A percentile compares a stretch with the other conserved stretches of the same genome.
These are phyloP conservation scores for Sphagnum fallax DNA, from an alignment of 228 moss, liverwort and hornwort genomes.

Conservation along the genomic window DNA sequence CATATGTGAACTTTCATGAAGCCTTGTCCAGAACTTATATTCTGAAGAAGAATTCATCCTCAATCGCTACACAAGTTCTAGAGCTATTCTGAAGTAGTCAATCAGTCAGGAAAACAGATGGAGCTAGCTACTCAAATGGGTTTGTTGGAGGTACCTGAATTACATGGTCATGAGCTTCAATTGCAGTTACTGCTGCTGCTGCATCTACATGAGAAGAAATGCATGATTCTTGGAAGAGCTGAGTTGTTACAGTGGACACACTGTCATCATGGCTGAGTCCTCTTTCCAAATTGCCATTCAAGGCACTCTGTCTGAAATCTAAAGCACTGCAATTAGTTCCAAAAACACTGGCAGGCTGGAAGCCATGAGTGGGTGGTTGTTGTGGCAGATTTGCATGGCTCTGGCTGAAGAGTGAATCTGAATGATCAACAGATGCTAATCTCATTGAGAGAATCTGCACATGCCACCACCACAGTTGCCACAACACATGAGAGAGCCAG, in stretches of 20 bases:
- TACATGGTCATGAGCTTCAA: conserved; percentile 11
- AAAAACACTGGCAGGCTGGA: conserved; percentile 53
- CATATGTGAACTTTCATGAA: no score
- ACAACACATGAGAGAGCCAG: background rate
- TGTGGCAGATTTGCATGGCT: no score
- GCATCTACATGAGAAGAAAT: no score
- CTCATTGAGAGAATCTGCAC: conserved; percentile 57
- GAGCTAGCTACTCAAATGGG: no score
- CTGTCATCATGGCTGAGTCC: background rate
- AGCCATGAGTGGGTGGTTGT: conserved; percentile 49
- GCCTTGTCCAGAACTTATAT: no score
- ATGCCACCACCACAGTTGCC: no score
- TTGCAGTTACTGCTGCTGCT: no score
- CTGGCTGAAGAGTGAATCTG: background rate
- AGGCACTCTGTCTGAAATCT: background rate
- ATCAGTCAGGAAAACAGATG: no score
- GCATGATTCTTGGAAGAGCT: no score
- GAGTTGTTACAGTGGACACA: background rate
- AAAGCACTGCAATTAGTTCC: conserved; percentile 4
- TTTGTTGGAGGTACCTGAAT: conserved; percentile 29
- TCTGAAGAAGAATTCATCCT: no score
- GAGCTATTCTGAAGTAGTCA: no score
- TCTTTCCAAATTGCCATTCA: background rate
- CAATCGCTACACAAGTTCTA: no score
- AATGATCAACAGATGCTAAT: conserved; percentile 49